Conservation (phyloP, 2,329 filamentous ascomycete genomes). For the Pseudonectria foliicola region DNA sequence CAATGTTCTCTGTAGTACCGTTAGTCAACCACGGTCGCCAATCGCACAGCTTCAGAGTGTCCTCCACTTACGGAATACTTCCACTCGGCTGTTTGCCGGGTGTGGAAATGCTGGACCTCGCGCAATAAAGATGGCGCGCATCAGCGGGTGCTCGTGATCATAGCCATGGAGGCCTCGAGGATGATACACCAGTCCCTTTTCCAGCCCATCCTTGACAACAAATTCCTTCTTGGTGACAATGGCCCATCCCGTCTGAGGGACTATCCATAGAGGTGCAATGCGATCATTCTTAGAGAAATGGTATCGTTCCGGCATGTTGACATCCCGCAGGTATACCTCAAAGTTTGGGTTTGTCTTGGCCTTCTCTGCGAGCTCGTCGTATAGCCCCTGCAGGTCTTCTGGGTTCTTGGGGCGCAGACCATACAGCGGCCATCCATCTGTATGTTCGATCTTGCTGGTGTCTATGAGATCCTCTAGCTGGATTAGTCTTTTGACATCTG, state of each 20-base stretch:
- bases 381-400: conserved; percentile 58
- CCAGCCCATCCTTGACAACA: conserved; percentile 57
- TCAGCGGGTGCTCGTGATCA: conserved; percentile 87
- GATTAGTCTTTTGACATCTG: conserved; percentile 69
- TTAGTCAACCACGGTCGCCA: conserved; percentile 15
- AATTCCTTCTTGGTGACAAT: conserved; percentile 78
- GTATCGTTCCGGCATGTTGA: conserved; percentile 86
- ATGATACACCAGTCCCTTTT: conserved; percentile 61
- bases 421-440: conserved; percentile 90
- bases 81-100: conserved; percentile 68
- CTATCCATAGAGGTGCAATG: conserved; percentile 91
- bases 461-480: conserved; percentile 89
- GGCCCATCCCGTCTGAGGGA: conserved; percentile 88
- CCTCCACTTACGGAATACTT: conserved; percentile 71
- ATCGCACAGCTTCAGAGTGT: neutral
- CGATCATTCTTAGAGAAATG: conserved; percentile 84
- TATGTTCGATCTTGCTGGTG: conserved; percentile 67
- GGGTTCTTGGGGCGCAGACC: conserved; percentile 74
- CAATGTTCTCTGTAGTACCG: conserved; percentile 65
- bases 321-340: conserved; percentile 79
- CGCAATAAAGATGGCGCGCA: conserved; percentile 93
- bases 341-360: conserved; percentile 59
- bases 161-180: conserved; percentile 89
- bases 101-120: conserved; percentile 90
- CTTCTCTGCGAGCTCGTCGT: conserved; percentile 53